These are phyloP conservation scores for Globisporangium spiculum DNA, from an alignment of 352 stramenopile genomes.

Conservation along the genomic window DNA sequence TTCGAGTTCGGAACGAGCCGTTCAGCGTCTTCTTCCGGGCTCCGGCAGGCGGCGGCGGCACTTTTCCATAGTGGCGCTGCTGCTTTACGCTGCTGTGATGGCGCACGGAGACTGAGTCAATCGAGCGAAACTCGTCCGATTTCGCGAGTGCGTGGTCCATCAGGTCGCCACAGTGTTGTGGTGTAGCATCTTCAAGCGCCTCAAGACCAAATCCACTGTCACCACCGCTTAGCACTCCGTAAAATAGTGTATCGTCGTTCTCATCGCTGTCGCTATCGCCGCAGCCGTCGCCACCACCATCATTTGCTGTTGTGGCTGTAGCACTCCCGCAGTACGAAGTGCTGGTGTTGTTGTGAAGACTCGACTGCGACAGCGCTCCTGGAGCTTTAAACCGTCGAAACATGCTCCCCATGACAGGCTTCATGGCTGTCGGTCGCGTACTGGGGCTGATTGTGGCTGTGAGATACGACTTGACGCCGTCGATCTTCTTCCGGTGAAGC, in stretches of 20 bases:
- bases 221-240: background rate
- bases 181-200: background rate
- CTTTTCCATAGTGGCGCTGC: slow-evolving; percentile 14
- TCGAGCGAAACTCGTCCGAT: slow-evolving; percentile 47
- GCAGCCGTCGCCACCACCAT: background rate
- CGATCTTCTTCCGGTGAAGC: slow-evolving; percentile 70
- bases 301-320: background rate
- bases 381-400: slow-evolving; percentile 15
- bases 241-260: background rate
- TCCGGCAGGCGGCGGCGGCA: slow-evolving; percentile 17
- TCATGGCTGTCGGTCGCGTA: slow-evolving; percentile 12
- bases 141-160: slow-evolving; percentile 28
- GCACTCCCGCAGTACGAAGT: background rate
- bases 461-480: slow-evolving; percentile 60
- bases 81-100: background rate
- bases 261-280: background rate
- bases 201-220: background rate
- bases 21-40: slow-evolving; percentile 39
- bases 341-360: background rate
- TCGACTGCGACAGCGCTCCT: background rate
- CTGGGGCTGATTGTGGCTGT: slow-evolving; percentile 11
- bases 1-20: slow-evolving; percentile 41
- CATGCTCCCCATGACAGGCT: background rate
- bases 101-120: slow-evolving; percentile 22
- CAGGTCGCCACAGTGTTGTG: background rate